Evolutionary conservation across 176 grass and related monocot genomes (phyloP).

Genomic region (Juncus effusus): DNA sequence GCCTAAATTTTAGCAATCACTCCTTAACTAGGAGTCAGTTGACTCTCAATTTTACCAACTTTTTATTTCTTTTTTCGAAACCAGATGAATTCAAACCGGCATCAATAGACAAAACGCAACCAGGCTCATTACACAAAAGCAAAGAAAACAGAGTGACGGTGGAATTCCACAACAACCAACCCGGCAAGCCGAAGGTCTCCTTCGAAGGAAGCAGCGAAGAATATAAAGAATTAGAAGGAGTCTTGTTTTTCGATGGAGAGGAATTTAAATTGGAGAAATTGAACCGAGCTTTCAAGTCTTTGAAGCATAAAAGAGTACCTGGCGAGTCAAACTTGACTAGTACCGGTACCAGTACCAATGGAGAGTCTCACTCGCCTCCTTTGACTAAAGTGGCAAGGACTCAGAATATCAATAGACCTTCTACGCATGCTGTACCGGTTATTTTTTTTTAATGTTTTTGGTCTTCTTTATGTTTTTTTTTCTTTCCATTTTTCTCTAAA

Average conservation of each 20-base stretch:
- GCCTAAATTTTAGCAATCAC: background rate
- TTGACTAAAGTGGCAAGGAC: slow-evolving; percentile 49
- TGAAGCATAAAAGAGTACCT: slow-evolving; percentile 77
- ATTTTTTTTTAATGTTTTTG: slow-evolving; percentile 25
- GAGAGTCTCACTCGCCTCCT: slow-evolving; percentile 74
- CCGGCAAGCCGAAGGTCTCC: slow-evolving; percentile 74
- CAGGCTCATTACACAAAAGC: slow-evolving; percentile 72
- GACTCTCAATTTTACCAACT: background rate
- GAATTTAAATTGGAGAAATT: slow-evolving; percentile 78
- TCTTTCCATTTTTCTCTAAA: too few relatives aligned
- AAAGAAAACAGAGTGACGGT: slow-evolving; percentile 95
- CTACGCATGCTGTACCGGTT: slow-evolving; percentile 60
- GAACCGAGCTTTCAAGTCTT: slow-evolving; percentile 79
- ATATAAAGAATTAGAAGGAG: slow-evolving; percentile 85
- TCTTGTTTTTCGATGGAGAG: slow-evolving; percentile 89
- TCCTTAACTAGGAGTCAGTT: background rate
- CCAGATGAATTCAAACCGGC: slow-evolving; percentile 99
- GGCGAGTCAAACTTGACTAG: slow-evolving; percentile 63
- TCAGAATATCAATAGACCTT: slow-evolving; percentile 42
- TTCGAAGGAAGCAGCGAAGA: slow-evolving; percentile 97
- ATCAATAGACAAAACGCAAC: slow-evolving; percentile 95
- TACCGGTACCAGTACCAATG: slow-evolving; percentile 27
- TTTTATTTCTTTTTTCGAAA: slow-evolving; percentile 19
- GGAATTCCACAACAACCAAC: slow-evolving; percentile 95
- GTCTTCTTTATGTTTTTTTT: too few relatives aligned